Evolutionary conservation across 1,284 basidiomycete genomes (phyloP), one percentile per base, ranked within the genome.

Genomic region (Melampsora abietis-canadensis): DNA sequence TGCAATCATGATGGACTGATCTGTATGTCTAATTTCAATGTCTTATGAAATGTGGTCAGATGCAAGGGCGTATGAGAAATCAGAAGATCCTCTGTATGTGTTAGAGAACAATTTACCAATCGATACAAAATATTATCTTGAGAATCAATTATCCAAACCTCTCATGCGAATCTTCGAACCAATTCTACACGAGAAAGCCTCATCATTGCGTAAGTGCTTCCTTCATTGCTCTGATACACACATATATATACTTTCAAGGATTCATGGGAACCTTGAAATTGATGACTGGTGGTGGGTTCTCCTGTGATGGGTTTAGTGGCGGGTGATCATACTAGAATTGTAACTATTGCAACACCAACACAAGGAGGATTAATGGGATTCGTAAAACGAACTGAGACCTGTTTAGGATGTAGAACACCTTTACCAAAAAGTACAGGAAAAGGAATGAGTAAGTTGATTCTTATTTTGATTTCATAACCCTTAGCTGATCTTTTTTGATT

Each of bases 41-140:
- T n/a, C n/a, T n/a, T n/a, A 14, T 75, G 46, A 31, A 31, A 40
- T 4, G 48, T 62, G 62, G 30, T 12, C 76, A 92, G 92, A 92
- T 78, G 94, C 94, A 31, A 92, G 93, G n/a, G 94, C 94, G 19
- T 98, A 95, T 78, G 94, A 97, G 81, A 96, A 96, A 82, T 95
- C 94, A 0, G 94, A 98, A 81, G 94, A 97, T 80, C 94, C 94
- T 0, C 86, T 98, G 70, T 97, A 92, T 79, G 94, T 97, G 7
- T 86, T 98, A 24, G 94, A 97, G 82, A 92, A 98, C 83, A 98
- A 92, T 80, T 88, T 98, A 54, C 94, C 94, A 0, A 94, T 98
- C 76, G 94, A 98, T 81, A 97, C 94, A 2, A 90, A 91, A 79
- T 96, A 98, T 81, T 98, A 97, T 80, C 87, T 98, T 68, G 94